phyloP scores from a whole-genome alignment of 2,329 filamentous ascomycete genomes.

The Nemania diffusa region DNA sequence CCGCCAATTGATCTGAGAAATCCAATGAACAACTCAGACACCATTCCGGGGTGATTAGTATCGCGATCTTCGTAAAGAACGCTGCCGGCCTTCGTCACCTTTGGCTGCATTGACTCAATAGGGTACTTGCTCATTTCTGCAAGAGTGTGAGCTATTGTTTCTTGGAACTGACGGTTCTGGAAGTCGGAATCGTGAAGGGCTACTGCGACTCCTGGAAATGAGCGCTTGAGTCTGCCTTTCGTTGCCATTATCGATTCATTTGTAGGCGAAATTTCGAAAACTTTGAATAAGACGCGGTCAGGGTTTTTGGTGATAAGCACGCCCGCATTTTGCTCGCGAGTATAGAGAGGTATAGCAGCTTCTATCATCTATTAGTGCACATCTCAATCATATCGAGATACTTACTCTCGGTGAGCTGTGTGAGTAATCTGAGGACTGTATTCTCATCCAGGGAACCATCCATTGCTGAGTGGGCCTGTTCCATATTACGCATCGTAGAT shows the following conservation, averaged over 20 bases:
- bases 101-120: constrained; percentile 28
- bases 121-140: constrained; percentile 38
- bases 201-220: constrained; percentile 41
- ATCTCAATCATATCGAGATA: not conserved
- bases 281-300: constrained; percentile 44
- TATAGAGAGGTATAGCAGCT: constrained; percentile 42
- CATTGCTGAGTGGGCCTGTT: constrained; percentile 3
- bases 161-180: constrained; percentile 30
- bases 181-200: constrained; percentile 50
- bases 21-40: constrained; percentile 59
- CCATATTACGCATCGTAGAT: constrained; percentile 23
- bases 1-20: constrained; percentile 6
- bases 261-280: constrained; percentile 50
- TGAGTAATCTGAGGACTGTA: constrained; percentile 7
- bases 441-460: constrained; percentile 12
- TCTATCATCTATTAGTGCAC: constrained; percentile 24
- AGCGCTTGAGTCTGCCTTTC: constrained; percentile 44
- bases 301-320: constrained; percentile 44
- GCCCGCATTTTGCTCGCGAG: constrained; percentile 52
- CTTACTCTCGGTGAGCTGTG: constrained; percentile 23
- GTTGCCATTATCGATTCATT: constrained; percentile 45
- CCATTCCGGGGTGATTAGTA: constrained; percentile 58
- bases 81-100: constrained; percentile 49
- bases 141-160: constrained; percentile 35
- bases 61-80: constrained; percentile 55